Conservation (phyloP, 2,329 filamentous ascomycete genomes). For the Moelleriella libera region DNA sequence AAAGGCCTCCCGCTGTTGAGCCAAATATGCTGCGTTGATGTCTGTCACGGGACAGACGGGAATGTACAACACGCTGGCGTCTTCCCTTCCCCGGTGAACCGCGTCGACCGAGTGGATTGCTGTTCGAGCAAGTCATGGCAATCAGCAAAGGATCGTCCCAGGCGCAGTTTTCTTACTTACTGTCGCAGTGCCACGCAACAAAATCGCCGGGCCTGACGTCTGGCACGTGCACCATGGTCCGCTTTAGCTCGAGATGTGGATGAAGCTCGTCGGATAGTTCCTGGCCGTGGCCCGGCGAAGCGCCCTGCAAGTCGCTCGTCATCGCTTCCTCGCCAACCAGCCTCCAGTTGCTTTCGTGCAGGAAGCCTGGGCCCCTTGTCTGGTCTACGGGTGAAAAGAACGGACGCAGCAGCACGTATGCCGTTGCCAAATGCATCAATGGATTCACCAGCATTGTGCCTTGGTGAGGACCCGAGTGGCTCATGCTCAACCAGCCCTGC, state of each 20-base stretch:
- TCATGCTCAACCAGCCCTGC: conserved; percentile 82
- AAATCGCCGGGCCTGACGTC: conserved; percentile 60
- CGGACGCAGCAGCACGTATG: conserved; percentile 69
- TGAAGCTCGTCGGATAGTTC: conserved; percentile 56
- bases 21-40: conserved; percentile 57
- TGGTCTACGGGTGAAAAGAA: conserved; percentile 53
- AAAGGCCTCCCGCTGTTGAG: conserved; percentile 58
- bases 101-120: conserved; percentile 74
- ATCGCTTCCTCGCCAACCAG: conserved; percentile 31
- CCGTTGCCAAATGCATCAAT: conserved; percentile 57
- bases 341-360: conserved; percentile 44
- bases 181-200: conserved; percentile 75
- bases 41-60: conserved; percentile 72
- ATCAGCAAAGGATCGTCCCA: background rate
- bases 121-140: conserved; percentile 3
- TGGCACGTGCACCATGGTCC: conserved; percentile 58
- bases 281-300: conserved; percentile 53
- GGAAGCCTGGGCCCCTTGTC: conserved; percentile 16
- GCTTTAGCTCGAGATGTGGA: conserved; percentile 53
- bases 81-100: conserved; percentile 52
- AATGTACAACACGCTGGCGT: conserved; percentile 82
- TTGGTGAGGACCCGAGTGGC: conserved; percentile 54
- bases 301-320: conserved; percentile 54
- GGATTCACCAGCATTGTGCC: conserved; percentile 77
- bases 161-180: conserved; percentile 13